phyloP scores from a whole-genome alignment of 257 asterid genomes.

The Przewalskia tangutica region DNA sequence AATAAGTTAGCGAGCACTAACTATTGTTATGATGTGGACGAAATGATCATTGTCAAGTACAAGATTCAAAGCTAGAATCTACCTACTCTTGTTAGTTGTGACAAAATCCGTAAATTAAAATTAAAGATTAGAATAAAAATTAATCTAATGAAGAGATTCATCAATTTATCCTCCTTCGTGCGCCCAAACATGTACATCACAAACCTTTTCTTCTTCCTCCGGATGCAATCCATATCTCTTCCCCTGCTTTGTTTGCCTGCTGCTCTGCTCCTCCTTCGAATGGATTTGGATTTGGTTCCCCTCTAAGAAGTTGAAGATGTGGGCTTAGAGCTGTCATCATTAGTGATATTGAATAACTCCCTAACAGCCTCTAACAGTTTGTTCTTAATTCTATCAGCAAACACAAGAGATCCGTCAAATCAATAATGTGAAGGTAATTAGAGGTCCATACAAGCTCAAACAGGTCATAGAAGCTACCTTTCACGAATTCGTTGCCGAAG shows the following conservation, averaged over 20 bases:
- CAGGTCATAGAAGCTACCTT: background rate
- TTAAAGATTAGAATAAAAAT: too few species aligned
- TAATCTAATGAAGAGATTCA: background rate
- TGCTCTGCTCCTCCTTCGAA: background rate
- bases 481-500: background rate
- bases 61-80: too few species aligned
- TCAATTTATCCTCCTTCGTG: background rate
- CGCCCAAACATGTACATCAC: background rate
- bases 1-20: too few species aligned
- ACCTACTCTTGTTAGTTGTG: too few species aligned
- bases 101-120: background rate
- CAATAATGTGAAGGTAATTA: background rate
- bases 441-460: background rate
- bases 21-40: too few species aligned
- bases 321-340: background rate
- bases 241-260: too few species aligned
- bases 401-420: background rate
- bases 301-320: background rate
- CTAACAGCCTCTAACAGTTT: background rate
- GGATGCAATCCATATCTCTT: slow-evolving; percentile 1
- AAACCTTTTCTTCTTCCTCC: slow-evolving; percentile 8
- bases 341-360: background rate
- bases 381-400: background rate
- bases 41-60: too few species aligned
- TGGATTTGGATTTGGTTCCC: background rate